Evolutionary conservation across 208 protist genomes (phyloP).

Genomic region (Endotrypanum monterogeii): DNA sequence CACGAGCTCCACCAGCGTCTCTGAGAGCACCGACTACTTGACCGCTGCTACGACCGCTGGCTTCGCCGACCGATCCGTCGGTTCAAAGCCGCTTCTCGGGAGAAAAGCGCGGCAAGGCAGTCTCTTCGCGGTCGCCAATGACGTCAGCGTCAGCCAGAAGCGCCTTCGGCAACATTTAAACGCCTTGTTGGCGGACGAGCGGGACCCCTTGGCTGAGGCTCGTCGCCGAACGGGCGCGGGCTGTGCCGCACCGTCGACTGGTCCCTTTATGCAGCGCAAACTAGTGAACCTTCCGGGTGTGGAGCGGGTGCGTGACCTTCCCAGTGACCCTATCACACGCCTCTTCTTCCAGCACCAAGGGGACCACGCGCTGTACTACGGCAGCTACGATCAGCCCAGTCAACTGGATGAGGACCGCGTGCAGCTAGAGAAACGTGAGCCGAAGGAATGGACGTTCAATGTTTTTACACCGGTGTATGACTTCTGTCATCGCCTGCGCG

Average conservation of each 20-base stretch:
- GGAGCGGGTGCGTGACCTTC: constrained; percentile 78
- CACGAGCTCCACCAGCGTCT: constrained; percentile 19
- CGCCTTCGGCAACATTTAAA: constrained; percentile 79
- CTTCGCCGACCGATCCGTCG: constrained; percentile 9
- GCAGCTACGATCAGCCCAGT: constrained; percentile 82
- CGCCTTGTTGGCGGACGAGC: constrained; percentile 72
- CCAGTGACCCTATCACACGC: constrained; percentile 89
- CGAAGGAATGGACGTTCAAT: constrained; percentile 73
- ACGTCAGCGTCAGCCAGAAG: constrained; percentile 66
- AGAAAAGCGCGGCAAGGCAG: constrained; percentile 64
- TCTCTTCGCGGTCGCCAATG: constrained; percentile 78
- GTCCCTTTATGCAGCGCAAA: constrained; percentile 43
- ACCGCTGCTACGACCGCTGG: background rate
- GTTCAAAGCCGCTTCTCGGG: constrained; percentile 42
- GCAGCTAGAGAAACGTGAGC: constrained; percentile 83
- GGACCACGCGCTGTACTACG: constrained; percentile 91
- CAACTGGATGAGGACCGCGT: constrained; percentile 78
- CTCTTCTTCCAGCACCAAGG: constrained; percentile 94
- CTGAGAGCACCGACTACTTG: constrained; percentile 1
- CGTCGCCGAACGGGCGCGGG: constrained; percentile 9
- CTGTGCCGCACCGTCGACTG: constrained; percentile 9
- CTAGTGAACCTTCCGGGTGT: constrained; percentile 87
- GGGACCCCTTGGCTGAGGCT: constrained; percentile 39
- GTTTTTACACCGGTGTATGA: constrained; percentile 86
- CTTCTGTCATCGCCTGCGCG: constrained; percentile 89